A percentile compares a stretch with the other conserved stretches of the same genome.
phyloP scores from a whole-genome alignment of 169 alveolate species.

The Cryptosporidium canis region DNA sequence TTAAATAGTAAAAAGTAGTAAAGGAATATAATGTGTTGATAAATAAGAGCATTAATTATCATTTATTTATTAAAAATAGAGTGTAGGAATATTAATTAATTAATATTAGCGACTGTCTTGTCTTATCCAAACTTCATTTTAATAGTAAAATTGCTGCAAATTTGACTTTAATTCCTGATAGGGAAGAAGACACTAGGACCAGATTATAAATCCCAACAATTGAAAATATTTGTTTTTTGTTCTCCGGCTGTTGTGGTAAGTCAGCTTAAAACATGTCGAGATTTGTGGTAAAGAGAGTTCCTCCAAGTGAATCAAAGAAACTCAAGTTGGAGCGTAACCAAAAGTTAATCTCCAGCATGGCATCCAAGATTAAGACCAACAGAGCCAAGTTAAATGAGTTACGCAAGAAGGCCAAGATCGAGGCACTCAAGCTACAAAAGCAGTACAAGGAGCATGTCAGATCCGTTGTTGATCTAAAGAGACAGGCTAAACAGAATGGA shows the following conservation, averaged over 20 bases:
- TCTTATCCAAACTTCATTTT: neutral
- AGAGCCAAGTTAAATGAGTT: neutral
- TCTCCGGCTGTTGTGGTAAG: neutral
- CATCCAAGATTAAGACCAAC: neutral
- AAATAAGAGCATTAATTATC: too few relatives aligned
- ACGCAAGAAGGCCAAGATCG: slow-evolving; percentile 64
- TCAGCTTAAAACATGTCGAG: neutral
- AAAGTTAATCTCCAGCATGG: neutral
- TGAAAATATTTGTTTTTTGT: neutral
- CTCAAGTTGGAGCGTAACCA: slow-evolving; percentile 33
- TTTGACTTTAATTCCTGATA: neutral
- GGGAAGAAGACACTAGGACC: neutral
- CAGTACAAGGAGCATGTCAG: slow-evolving; percentile 56
- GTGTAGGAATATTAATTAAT: neutral
- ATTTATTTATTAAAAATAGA: too few relatives aligned
- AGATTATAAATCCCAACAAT: slow-evolving; percentile 1
- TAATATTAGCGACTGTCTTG: neutral
- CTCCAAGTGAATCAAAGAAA: slow-evolving; percentile 68
- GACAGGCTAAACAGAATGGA: slow-evolving; percentile 83
- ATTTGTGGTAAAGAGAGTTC: slow-evolving; percentile 24
- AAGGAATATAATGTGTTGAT: too few relatives aligned
- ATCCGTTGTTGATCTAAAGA: slow-evolving; percentile 37
- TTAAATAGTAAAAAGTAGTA: too few relatives aligned
- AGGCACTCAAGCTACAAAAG: slow-evolving; percentile 44
- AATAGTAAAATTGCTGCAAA: neutral